Conservation (phyloP, 805 yeast genomes). For the Brettanomyces sp. region DNA sequence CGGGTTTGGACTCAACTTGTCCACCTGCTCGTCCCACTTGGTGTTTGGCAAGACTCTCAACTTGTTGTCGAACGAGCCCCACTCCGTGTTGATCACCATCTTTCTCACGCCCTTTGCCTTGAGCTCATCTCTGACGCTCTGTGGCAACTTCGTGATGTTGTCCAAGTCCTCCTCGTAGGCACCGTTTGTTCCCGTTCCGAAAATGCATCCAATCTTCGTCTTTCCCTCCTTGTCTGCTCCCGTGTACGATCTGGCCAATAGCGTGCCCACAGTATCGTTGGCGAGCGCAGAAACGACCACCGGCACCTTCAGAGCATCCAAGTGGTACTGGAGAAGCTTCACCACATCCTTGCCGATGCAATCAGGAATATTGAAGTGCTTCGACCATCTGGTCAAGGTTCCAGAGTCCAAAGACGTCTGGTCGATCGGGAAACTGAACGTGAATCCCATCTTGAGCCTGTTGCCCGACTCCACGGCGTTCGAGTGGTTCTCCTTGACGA, state of each 20-base stretch:
- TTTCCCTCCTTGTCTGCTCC: slow-evolving; percentile 55
- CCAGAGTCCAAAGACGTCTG: slow-evolving; percentile 79
- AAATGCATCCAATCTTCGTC: slow-evolving; percentile 81
- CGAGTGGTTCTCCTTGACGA: slow-evolving; percentile 57
- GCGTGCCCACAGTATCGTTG: slow-evolving; percentile 93
- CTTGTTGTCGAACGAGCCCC: slow-evolving; percentile 95
- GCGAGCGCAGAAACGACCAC: slow-evolving; percentile 80
- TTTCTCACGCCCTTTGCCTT: slow-evolving; percentile 39
- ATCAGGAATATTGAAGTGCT: slow-evolving; percentile 83
- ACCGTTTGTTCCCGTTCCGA: slow-evolving; percentile 98
- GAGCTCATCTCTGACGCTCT: slow-evolving; percentile 29
- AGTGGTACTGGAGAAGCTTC: slow-evolving; percentile 54
- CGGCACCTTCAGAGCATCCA: slow-evolving; percentile 51
- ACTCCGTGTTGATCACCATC: slow-evolving; percentile 92
- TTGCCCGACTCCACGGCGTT: slow-evolving; percentile 12
- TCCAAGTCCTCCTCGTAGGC: slow-evolving; percentile 78
- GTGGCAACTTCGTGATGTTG: slow-evolving; percentile 66
- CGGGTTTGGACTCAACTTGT: slow-evolving; percentile 65
- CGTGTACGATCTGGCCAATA: slow-evolving; percentile 78
- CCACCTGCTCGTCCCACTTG: slow-evolving; percentile 64
- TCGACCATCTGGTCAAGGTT: slow-evolving; percentile 87
- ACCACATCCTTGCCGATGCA: slow-evolving; percentile 82
- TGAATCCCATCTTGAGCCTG: slow-evolving; percentile 73
- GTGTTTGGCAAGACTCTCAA: slow-evolving; percentile 69
- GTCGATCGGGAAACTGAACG: slow-evolving; percentile 87